These are phyloP conservation scores for Cinnamomum micranthum DNA, from an alignment of 164 flowering plant genomes.

Conservation along the genomic window DNA sequence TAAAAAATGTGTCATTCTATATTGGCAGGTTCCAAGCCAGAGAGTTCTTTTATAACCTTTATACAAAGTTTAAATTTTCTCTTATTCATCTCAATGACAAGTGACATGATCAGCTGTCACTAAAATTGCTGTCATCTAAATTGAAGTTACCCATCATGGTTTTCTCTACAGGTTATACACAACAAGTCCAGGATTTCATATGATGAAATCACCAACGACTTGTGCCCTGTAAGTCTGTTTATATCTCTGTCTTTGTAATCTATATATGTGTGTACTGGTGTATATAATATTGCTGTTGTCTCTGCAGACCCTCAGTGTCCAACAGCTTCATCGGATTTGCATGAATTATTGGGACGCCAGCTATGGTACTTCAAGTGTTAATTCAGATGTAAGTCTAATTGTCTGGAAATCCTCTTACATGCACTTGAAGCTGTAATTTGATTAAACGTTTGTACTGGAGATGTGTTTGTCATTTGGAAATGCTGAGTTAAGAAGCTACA, in stretches of 20 bases:
- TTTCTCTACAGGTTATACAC: conserved; percentile 54
- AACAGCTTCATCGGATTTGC: conserved; percentile 75
- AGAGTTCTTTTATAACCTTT: not conserved
- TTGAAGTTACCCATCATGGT: not conserved
- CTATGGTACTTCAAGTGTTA: conserved; percentile 54
- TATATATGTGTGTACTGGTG: not conserved
- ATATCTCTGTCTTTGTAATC: not conserved
- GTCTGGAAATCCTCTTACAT: not conserved
- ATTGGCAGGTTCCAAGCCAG: not conserved
- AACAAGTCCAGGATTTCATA: conserved; percentile 66
- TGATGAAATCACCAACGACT: conserved; percentile 69
- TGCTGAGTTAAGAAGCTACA: no score
- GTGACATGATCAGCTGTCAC: not conserved
- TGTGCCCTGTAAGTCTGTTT: conserved; percentile 57
- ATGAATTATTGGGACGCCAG: conserved; percentile 69
- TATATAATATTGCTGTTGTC: conserved; percentile 1
- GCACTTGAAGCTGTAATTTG: not conserved
- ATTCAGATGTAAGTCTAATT: conserved; percentile 47
- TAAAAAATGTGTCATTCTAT: no score
- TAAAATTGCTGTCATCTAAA: not conserved
- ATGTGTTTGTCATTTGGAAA: no score
- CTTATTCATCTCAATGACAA: no score
- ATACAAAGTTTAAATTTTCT: no score
- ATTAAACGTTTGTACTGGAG: no score
- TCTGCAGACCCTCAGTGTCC: conserved; percentile 60